Evolutionary conservation across 176 grass and related monocot genomes (phyloP), one percentile per base, ranked within the genome.

Genomic region (Pharus latifolius): DNA sequence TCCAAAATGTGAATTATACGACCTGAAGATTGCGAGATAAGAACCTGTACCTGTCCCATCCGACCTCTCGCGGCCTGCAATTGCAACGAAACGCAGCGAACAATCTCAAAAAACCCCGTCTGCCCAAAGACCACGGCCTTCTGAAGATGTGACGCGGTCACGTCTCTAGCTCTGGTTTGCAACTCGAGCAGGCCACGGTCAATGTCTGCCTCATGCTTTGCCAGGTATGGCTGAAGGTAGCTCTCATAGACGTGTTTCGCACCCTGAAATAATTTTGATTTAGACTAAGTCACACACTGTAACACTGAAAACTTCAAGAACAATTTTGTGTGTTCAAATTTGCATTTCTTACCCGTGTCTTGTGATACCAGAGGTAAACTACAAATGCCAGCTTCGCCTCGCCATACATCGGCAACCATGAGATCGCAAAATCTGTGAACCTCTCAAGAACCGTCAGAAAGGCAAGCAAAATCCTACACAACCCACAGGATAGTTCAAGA

Each of bases 401-500:
- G 14, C 65, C 64, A 48, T 89, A 96, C 80, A 92, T 74, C 42
- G 89, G 94, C 60, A 97, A 51, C 94, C 93, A 92, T 72, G 89
- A 83, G 44, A 83, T 54, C 6, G 37, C 17, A 73, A 20, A 16
- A 78, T 93, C 80, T 2, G 56, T 54, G 80, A 88, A 52, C 75
- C 74, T 69, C 78, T 90, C 83, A 1, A 82, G 7, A 10, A 86
- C 70, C 2, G 85, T 84, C 75, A 93, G 45, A 40, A 83, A 41
- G 18, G 84, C 94, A 34, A 98, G 33, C 7, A 98, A 75, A 38
- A 98, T 73, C 94, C 94, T 90, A 13, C 9, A 14, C 3, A 45
- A 7, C 23, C 42, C 16, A 33, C 44, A 14, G 22, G 7, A 41
- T 25, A 56, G 9, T 60, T 38, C 8, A 47, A n/a, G n/a, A n/a